These are phyloP conservation scores for Phialophora expanda DNA, from an alignment of 2,329 filamentous ascomycete species.

Conservation along the genomic window DNA sequence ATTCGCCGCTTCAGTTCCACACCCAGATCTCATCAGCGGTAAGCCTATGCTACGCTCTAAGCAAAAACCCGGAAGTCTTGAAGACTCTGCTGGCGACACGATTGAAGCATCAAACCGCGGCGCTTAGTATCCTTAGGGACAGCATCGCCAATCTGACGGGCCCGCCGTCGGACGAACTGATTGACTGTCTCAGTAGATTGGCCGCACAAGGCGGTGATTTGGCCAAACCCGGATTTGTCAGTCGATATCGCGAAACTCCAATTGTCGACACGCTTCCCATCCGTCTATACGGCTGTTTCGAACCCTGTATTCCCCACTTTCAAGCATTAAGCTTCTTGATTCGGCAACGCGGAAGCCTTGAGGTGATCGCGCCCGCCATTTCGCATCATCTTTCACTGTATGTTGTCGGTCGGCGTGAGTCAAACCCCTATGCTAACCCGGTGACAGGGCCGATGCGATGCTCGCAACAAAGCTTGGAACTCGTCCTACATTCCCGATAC, in stretches of 20 bases:
- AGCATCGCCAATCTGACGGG: background rate
- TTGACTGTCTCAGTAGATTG: constrained; percentile 3
- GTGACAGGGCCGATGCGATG: background rate
- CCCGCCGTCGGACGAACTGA: constrained; percentile 6
- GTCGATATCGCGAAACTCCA: constrained; percentile 1
- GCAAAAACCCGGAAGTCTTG: background rate
- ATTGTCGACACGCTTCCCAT: background rate
- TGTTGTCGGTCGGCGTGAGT: background rate
- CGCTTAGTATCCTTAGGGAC: background rate
- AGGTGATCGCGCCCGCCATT: background rate
- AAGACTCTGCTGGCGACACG: background rate
- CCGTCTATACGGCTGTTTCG: background rate
- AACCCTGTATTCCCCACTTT: constrained; percentile 2
- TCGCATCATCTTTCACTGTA: constrained; percentile 8
- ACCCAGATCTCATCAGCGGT: background rate
- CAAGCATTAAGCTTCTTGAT: constrained; percentile 4
- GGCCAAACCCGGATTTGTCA: background rate
- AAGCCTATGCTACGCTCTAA: constrained; percentile 2
- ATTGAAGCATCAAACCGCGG: constrained; percentile 4
- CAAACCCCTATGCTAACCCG: background rate
- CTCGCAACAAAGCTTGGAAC: background rate
- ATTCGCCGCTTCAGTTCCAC: constrained; percentile 9
- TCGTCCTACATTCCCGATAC: constrained; percentile 2
- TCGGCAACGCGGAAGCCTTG: constrained; percentile 5
- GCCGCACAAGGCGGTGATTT: background rate